These are phyloP conservation scores for Leccinum imitatum DNA, from an alignment of 768 basidiomycete genomes.

Conservation along the genomic window DNA sequence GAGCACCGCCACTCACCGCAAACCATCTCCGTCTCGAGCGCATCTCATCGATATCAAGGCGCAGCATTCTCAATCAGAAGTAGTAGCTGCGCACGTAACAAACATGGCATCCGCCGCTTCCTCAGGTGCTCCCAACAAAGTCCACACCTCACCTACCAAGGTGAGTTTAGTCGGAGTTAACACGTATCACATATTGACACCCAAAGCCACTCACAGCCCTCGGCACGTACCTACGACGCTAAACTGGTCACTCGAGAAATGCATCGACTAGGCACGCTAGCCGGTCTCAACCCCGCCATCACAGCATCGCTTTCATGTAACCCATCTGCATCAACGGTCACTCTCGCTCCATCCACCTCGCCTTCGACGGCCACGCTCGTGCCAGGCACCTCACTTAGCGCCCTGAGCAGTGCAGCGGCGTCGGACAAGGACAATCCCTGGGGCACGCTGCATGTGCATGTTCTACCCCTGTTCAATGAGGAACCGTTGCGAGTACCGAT, in stretches of 20 bases:
- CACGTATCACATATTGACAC: constrained; percentile 7
- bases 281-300: constrained; percentile 49
- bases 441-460: constrained; percentile 80
- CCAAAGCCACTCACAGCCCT: constrained; percentile 39
- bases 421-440: constrained; percentile 68
- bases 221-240: constrained; percentile 74
- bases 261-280: constrained; percentile 73
- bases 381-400: constrained; percentile 36
- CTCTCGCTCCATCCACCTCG: constrained; percentile 39
- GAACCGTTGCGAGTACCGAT: constrained; percentile 84
- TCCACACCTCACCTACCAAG: constrained; percentile 36
- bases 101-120: constrained; percentile 31
- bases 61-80: constrained; percentile 41
- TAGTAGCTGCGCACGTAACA: constrained; percentile 13
- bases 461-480: constrained; percentile 90
- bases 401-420: constrained; percentile 26
- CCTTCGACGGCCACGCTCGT: constrained; percentile 35
- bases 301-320: constrained; percentile 38
- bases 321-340: constrained; percentile 48
- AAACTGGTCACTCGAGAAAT: constrained; percentile 83
- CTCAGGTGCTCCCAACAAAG: constrained; percentile 28
- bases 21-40: constrained; percentile 29
- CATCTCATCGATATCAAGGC: constrained; percentile 31
- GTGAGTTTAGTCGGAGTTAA: constrained; percentile 29
- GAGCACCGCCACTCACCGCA: constrained; percentile 40